These are phyloP conservation scores for Stenocarpella maydis DNA, from an alignment of 2,329 filamentous ascomycete genomes.

Conservation along the genomic window DNA sequence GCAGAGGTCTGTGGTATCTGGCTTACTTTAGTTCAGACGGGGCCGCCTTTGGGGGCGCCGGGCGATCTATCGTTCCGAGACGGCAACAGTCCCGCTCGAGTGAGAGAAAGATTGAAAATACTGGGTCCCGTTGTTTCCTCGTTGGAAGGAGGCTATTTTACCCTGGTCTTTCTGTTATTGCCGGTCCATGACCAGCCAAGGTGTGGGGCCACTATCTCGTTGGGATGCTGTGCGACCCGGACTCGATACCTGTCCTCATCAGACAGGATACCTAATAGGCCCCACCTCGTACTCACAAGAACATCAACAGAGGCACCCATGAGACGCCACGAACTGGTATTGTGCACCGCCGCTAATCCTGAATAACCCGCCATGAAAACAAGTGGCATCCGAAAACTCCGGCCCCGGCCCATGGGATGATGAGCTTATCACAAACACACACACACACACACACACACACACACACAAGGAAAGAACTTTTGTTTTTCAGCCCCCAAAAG, in stretches of 20 bases:
- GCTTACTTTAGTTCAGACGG: not conserved
- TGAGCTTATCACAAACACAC: no score
- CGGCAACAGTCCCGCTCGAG: not conserved
- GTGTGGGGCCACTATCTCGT: not conserved
- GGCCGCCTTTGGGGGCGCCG: not conserved
- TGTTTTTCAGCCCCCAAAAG: slow-evolving; percentile 1
- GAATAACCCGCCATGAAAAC: slow-evolving; percentile 14
- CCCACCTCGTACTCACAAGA: not conserved
- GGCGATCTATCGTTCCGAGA: slow-evolving; percentile 25
- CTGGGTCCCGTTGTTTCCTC: not conserved
- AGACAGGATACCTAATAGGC: no score
- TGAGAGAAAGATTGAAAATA: not conserved
- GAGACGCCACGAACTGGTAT: slow-evolving; percentile 18
- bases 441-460: no score
- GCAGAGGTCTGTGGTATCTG: not conserved
- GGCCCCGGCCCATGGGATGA: slow-evolving; percentile 13
- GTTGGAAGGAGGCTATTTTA: not conserved
- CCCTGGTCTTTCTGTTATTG: not conserved
- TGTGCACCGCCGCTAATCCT: slow-evolving; percentile 23
- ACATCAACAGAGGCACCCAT: not conserved
- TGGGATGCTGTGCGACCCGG: not conserved
- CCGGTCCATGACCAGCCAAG: not conserved
- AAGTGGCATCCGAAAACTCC: slow-evolving; percentile 16
- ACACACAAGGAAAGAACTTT: slow-evolving; percentile 23
- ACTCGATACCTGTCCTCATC: no score